phyloP scores from a whole-genome alignment of 106 monocot species.

The Apostasia ramifera region DNA sequence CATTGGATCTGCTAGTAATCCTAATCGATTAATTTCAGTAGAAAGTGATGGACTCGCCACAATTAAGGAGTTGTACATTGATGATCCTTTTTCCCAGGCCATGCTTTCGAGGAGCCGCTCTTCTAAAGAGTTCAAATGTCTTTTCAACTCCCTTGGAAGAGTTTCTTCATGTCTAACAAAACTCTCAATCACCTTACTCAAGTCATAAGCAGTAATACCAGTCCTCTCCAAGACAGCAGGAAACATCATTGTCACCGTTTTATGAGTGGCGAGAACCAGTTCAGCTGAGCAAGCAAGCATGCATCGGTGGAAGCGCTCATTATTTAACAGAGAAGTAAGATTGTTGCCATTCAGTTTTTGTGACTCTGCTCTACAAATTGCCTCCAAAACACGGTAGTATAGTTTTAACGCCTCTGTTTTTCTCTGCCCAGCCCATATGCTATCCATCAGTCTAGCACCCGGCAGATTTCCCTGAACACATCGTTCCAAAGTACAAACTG shows the following conservation, averaged over 20 bases:
- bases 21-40: constrained; percentile 58
- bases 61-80: constrained; percentile 88
- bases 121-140: constrained; percentile 86
- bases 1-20: constrained; percentile 84
- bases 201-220: constrained; percentile 93
- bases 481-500: constrained; percentile 44
- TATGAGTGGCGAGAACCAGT: constrained; percentile 92
- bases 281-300: constrained; percentile 98
- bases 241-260: constrained; percentile 87
- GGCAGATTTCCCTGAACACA: constrained; percentile 28
- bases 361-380: constrained; percentile 88
- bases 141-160: constrained; percentile 90
- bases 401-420: constrained; percentile 87
- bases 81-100: constrained; percentile 97
- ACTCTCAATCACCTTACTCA: constrained; percentile 92
- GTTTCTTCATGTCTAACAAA: constrained; percentile 95
- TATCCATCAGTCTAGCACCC: constrained; percentile 56
- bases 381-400: constrained; percentile 86
- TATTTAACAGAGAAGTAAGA: constrained; percentile 65
- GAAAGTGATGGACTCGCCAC: constrained; percentile 76
- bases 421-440: constrained; percentile 90
- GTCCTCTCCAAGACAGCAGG: constrained; percentile 84
- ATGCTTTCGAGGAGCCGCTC: constrained; percentile 86
- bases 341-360: constrained; percentile 53
- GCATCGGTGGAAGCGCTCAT: constrained; percentile 91